These are phyloP conservation scores for Globisporangium recalcitrans DNA, from an alignment of 352 stramenopile genomes.

Conservation along the genomic window DNA sequence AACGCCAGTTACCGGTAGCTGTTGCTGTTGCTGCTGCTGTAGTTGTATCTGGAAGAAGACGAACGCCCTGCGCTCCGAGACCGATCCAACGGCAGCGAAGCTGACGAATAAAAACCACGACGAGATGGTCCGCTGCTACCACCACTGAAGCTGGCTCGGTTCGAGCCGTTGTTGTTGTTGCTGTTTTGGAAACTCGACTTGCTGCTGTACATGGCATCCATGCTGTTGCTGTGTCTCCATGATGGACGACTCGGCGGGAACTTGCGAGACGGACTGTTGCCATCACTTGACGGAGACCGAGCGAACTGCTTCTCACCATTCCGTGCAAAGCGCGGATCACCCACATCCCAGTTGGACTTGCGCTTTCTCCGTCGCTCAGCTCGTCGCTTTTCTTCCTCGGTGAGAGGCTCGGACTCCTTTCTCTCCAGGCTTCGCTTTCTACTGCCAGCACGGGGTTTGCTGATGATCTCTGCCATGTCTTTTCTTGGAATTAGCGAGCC, in stretches of 20 bases:
- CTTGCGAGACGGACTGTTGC: conserved; percentile 29
- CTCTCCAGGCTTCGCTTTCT: conserved; percentile 43
- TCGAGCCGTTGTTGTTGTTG: not conserved
- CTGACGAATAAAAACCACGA: conserved; percentile 44
- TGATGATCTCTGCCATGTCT: conserved; percentile 4
- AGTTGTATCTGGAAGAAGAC: conserved; percentile 25
- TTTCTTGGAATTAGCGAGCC: conserved; percentile 3
- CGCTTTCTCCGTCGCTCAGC: conserved; percentile 58
- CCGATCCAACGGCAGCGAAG: conserved; percentile 46
- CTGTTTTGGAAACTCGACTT: conserved; percentile 40
- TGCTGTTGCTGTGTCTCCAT: conserved; percentile 62
- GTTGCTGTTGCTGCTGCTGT: conserved; percentile 19
- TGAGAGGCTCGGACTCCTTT: conserved; percentile 27
- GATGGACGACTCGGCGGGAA: conserved; percentile 46
- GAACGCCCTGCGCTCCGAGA: conserved; percentile 39
- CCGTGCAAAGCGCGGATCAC: conserved; percentile 53
- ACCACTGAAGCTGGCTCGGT: conserved; percentile 14
- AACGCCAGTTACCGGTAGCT: conserved; percentile 18
- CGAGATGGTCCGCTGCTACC: conserved; percentile 16
- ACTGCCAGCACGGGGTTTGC: conserved; percentile 17
- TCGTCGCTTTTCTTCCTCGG: conserved; percentile 52
- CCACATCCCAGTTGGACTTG: conserved; percentile 82
- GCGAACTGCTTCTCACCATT: conserved; percentile 13
- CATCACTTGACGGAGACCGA: conserved; percentile 17
- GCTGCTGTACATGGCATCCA: conserved; percentile 45